Percentiles rank a stretch among this genome's conserved stretches.
Evolutionary conservation across 257 asterid genomes (phyloP).

Genomic region (Pogostemon cablin): DNA sequence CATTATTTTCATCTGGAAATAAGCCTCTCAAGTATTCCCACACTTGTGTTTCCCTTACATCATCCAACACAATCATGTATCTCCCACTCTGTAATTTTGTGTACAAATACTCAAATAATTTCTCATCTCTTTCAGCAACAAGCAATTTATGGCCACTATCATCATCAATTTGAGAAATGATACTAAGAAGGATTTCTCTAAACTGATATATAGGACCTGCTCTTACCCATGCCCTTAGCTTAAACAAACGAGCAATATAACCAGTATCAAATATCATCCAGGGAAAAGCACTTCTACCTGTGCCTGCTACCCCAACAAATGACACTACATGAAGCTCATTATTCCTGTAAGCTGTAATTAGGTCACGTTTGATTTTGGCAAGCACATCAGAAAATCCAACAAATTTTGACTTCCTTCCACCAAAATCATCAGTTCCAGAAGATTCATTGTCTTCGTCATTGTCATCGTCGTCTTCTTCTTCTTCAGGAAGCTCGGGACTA

Average conservation of each 20-base stretch:
- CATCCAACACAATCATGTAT: not conserved
- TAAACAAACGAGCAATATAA: no score
- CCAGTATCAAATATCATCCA: not conserved
- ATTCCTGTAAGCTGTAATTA: not conserved
- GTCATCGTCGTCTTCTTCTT: not conserved
- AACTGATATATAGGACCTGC: no score
- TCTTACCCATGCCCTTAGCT: no score
- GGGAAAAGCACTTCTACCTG: not conserved
- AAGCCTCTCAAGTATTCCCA: not conserved
- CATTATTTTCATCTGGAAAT: not conserved
- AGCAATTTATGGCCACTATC: not conserved
- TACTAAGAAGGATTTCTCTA: no score
- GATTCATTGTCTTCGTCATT: not conserved
- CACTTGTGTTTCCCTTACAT: not conserved
- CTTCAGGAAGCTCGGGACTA: no score
- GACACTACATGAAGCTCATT: not conserved
- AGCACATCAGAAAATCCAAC: not conserved
- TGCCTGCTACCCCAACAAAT: constrained; percentile 2
- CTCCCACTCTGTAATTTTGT: not conserved
- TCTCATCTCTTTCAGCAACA: not conserved
- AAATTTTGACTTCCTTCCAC: not conserved
- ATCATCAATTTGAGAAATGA: not conserved
- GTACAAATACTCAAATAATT: not conserved
- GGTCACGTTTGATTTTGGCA: not conserved
- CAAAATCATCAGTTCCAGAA: not conserved